Base-by-base conservation (phyloP, 2,329 filamentous ascomycete genomes). In the Dactylella cylindrospora region DNA sequence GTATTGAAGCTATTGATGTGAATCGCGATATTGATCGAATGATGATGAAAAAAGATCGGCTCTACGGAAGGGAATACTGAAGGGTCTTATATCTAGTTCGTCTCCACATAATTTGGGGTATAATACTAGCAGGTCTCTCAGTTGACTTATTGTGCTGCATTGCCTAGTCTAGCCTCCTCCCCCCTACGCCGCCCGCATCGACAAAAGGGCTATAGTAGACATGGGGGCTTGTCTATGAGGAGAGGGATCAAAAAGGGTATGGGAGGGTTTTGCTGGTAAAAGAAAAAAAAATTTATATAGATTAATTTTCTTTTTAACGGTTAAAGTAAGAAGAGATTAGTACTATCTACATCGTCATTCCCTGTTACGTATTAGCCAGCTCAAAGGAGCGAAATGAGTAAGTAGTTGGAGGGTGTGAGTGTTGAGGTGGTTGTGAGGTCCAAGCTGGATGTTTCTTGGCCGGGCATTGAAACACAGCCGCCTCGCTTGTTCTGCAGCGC, bases 401-500 rank as follows among this genome's bases (percentile, higher is more conserved):
- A 8, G 33, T 50, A 31, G 38, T 20, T 25, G 32, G 51, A 28
- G n/a, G 43, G 41, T 35, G 46, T 23, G 35, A 45, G 46, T 41
- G 54, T 47, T 61, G 55, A 28, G 28, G 6, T 39, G 47, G 40
- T 53, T 25, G 55, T 41, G 20, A 19, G 15, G n/a, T 10, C 9
- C 15, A 10, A 23, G 9, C 8, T 20, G 15, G 33, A 26, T 15
- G 10, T n/a, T 5, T 10, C 12, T 23, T 13, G 17, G 46, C 29
- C 54, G 36, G 26, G 43, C 26, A 46, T 36, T 62, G 57, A 62
- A 62, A 62, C 57, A 62, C 20, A 50, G 49, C 57, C 49, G 57
- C 54, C n/a, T 62, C 57, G 57, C 57, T 62, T 49, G 55, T 29
- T 10, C 49, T n/a, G n/a, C 35, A 62, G 57, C 49, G 49, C 55